phyloP scores from a whole-genome alignment of 2,329 filamentous ascomycete genomes.

The Fusarium keratoplasticum region DNA sequence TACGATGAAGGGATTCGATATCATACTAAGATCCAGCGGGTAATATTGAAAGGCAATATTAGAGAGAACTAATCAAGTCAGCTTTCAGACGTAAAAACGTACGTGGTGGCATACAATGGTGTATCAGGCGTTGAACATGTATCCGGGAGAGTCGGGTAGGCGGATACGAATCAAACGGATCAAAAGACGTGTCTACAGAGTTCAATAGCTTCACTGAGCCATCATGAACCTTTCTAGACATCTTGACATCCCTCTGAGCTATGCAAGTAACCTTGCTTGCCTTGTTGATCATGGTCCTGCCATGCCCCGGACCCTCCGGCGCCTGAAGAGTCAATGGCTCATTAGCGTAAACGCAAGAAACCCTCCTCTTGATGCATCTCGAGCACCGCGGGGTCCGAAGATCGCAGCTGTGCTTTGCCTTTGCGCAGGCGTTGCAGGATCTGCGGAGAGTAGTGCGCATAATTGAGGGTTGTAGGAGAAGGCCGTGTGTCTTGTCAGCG shows the following conservation, averaged over 20 bases:
- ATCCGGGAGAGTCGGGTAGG: constrained; percentile 61
- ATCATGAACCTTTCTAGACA: not conserved
- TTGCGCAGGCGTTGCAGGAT: constrained; percentile 67
- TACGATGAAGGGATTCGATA: constrained; percentile 67
- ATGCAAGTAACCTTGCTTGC: not conserved
- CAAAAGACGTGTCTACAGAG: constrained; percentile 53
- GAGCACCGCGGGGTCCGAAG: constrained; percentile 65
- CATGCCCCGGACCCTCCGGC: constrained; percentile 17
- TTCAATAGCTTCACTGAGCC: constrained; percentile 29
- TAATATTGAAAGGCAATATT: constrained; percentile 72
- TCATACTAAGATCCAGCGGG: constrained; percentile 63
- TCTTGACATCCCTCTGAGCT: not conserved
- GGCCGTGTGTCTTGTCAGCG: not conserved
- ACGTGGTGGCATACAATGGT: constrained; percentile 58
- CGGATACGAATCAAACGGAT: constrained; percentile 69
- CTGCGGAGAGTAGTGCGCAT: constrained; percentile 69
- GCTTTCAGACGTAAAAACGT: constrained; percentile 5
- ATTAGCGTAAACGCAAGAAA: constrained; percentile 65
- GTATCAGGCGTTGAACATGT: constrained; percentile 66
- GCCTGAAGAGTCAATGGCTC: constrained; percentile 55
- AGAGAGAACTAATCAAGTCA: constrained; percentile 58
- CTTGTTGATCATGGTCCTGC: not conserved
- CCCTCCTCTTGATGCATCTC: constrained; percentile 62
- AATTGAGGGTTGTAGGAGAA: not conserved
- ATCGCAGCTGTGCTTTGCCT: constrained; percentile 67